Base-by-base conservation (phyloP, 306 rosid genomes). In the Begonia loranthoides region DNA sequence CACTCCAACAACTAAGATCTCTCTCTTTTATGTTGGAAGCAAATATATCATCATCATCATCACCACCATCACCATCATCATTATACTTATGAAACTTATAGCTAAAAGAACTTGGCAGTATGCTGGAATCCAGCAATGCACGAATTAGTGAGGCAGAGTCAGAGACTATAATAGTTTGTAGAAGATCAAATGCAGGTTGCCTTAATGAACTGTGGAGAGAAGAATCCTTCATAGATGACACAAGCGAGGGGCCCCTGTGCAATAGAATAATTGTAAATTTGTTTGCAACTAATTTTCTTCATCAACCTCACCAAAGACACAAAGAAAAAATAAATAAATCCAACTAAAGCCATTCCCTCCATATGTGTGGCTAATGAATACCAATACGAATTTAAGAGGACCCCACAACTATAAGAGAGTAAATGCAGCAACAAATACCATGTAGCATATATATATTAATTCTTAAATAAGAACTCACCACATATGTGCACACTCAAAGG, bases 101-200 rank as follows among this genome's bases (percentile, higher is more conserved):
- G 54, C 65, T 56, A 73, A 57, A 15, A 39, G 61, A 55, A 66
- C 61, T 57, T 44, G 57, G 50, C 60, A 70, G 67, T 16, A 67
- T 47, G 69, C 68, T 56, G 51, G 68, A 47, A 73, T 66, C 75
- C 61, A 82, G 68, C 68, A 66, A 55, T 45, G 94, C 69, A 65
- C 63, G 66, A 66, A 82, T 65, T 58, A 89, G 59, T 43, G 82
- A 89, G 66, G 90, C 72, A 72, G 97, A 90, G 76, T 89, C 97
- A 51, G 95, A 89, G 45, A 85, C 77, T 34, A 89, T 63, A 51
- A 89, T 76, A 65, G 81, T 68, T 71, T 82, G 85, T 59, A 85
- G 72, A 61, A 89, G 95, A 73, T 89, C 97, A 68, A 89, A 85
- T 16, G 97, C 97, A 58, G 97, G 97, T 68, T 85, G 94, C 65